phyloP scores from a whole-genome alignment of 257 asterid genomes.

The Capsicum baccatum region DNA sequence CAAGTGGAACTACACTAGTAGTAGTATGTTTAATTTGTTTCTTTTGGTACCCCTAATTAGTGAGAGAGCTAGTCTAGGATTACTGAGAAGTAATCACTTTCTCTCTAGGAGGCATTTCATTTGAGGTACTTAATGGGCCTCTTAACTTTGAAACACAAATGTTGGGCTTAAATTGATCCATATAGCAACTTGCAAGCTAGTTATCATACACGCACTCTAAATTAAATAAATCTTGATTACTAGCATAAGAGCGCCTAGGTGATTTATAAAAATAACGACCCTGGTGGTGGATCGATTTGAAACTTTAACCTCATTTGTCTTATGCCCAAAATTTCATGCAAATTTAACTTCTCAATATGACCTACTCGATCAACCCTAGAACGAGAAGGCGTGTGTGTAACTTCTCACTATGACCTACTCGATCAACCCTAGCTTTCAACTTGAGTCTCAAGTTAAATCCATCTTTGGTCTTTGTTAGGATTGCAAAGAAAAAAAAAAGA shows the following conservation, averaged over 20 bases:
- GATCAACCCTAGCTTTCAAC: neutral
- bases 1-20: neutral
- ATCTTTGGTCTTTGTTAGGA: neutral
- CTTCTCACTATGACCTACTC: neutral
- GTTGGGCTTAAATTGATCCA: constrained; percentile 10
- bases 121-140: constrained; percentile 16
- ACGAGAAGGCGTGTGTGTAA: neutral
- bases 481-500: neutral
- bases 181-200: neutral
- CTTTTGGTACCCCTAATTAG: neutral
- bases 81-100: neutral
- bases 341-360: neutral
- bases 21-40: neutral
- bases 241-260: neutral
- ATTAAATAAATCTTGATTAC: neutral
- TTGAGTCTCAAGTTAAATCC: neutral
- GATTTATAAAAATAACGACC: neutral
- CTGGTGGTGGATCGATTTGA: neutral
- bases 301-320: neutral
- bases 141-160: neutral
- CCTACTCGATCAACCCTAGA: no score
- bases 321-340: neutral
- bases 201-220: neutral
- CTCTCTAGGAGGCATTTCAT: neutral
- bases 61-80: neutral